These are phyloP conservation scores for Physaria fendleri DNA, from an alignment of 345 rosid species.

Conservation along the genomic window DNA sequence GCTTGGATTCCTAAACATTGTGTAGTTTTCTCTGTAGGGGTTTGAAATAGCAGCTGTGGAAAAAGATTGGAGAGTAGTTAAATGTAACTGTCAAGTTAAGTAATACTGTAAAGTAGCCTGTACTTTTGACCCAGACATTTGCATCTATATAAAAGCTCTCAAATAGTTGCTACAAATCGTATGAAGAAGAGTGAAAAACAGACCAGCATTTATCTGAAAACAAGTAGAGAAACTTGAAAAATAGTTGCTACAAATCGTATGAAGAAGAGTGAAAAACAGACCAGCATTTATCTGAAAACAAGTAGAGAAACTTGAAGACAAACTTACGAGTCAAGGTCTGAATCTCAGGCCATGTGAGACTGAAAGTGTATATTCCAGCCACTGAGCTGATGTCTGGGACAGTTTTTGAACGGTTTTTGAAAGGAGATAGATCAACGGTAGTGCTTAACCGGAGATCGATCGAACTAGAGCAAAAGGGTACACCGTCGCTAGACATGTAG, in stretches of 20 bases:
- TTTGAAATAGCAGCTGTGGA: constrained; percentile 49
- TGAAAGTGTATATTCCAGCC: constrained; percentile 51
- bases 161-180: background rate
- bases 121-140: background rate
- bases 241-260: background rate
- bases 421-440: constrained; percentile 18
- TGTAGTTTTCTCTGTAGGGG: constrained; percentile 19
- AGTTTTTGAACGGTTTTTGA: constrained; percentile 16
- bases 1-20: constrained; percentile 47
- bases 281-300: background rate
- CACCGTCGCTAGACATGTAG: constrained; percentile 64
- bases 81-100: background rate
- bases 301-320: background rate
- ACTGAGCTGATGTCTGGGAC: constrained; percentile 35
- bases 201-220: background rate
- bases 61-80: background rate
- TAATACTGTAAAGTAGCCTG: background rate
- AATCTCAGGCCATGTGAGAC: constrained; percentile 56
- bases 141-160: background rate
- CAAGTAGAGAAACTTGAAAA: background rate
- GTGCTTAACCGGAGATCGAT: constrained; percentile 46
- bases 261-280: constrained; percentile 4
- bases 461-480: constrained; percentile 51
- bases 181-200: constrained; percentile 3
- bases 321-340: constrained; percentile 51